Conservation (phyloP, 495 filamentous ascomycete species). For the Penicillium pulvis region DNA sequence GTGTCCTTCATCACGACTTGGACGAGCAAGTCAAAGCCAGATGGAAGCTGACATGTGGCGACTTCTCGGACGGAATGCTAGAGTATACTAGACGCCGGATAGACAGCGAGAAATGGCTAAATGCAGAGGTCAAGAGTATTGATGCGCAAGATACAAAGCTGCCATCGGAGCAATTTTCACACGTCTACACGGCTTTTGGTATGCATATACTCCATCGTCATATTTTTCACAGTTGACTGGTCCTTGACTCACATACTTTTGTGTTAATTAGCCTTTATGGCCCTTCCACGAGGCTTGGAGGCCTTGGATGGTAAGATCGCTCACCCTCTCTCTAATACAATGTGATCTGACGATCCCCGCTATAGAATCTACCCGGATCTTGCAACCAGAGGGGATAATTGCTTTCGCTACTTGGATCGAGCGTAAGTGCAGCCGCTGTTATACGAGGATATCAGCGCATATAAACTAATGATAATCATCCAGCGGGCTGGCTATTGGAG, state of each 20-base stretch:
- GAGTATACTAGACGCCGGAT: constrained; percentile 30
- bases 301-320: constrained; percentile 34
- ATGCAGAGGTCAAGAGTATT: constrained; percentile 31
- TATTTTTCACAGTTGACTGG: not conserved
- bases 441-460: not conserved
- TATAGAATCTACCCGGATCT: constrained; percentile 38
- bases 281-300: constrained; percentile 24
- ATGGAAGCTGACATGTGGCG: constrained; percentile 39
- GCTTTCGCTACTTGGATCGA: constrained; percentile 41
- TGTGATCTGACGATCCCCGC: not conserved
- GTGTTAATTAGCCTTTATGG: constrained; percentile 27
- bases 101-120: constrained; percentile 34
- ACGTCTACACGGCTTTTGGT: constrained; percentile 44
- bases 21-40: constrained; percentile 20
- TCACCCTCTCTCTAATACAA: not conserved
- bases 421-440: constrained; percentile 23
- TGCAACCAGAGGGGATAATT: constrained; percentile 39
- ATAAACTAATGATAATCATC: not conserved
- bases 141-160: constrained; percentile 38
- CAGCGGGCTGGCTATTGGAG: constrained; percentile 36
- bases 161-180: constrained; percentile 30
- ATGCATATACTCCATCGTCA: not conserved
- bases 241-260: not conserved
- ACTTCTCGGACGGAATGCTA: constrained; percentile 38
- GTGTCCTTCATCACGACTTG: constrained; percentile 28